Evolutionary conservation across 140 eudicot species (phyloP), one percentile per base, ranked within the genome.

Genomic region (Oenanthe javanica): DNA sequence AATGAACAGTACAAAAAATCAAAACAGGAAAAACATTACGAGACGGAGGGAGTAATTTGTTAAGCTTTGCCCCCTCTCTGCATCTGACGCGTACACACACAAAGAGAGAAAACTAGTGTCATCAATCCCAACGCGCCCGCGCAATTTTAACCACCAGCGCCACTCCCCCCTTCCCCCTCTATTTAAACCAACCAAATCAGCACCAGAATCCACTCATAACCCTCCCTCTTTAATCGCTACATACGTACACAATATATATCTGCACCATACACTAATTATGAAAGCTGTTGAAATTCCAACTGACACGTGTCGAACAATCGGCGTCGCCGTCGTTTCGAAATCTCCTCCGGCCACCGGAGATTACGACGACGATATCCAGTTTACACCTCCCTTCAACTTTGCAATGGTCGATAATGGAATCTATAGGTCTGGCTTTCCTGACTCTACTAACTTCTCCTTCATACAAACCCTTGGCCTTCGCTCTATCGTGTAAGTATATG

Each of bases 331-430:
- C 79, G 73, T 46, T 4, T 66, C 76, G 6, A 64, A 27, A 7
- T 46, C 40, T 23, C 38, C 76, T 36, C 76, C 82, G 63, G 36
- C 78, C 63, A 36, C 63, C 63, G 82, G 55, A 21, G 55, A 48
- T 16, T 21, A 51, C 74, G 76, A 64, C 18, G 63, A 42, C 0
- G 90, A 84, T 40, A 86, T 79, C 77, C 82, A 86, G 23, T 84
- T 84, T 63, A 83, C 64, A 23, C 98, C 98, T 71, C 97, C 98
- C 2, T 84, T 92, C 63, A 94, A 94, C 83, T 94, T 94, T 84
- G 86, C 97, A 16, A 83, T 90, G 96, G 97, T 92, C n/a, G 96
- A 90, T 75, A 81, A 87, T 79, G 97, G 98, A 76, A 80, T 94
- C 23, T 94, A 80, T 83, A 81, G 98, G 74, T 86, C 90, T 13